Base-by-base conservation (phyloP, 306 rosid genomes). In the Neltuma alba region DNA sequence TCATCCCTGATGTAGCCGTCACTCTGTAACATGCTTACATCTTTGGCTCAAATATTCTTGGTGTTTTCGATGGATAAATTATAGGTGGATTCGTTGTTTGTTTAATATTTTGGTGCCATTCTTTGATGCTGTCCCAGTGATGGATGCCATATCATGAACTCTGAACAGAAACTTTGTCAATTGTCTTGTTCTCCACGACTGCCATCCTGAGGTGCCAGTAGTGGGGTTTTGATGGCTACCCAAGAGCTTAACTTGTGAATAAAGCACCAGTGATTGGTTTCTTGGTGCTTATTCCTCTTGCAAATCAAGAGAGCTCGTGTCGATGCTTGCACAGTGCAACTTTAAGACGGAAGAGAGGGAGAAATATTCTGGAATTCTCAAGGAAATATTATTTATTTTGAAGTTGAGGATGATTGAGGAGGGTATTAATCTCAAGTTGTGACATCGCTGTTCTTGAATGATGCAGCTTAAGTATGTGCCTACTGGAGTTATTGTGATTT, bases 201-300 rank as follows among this genome's bases (percentile, higher is more conserved):
- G 23, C 72, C 75, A 30, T 61, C 81, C 75, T 54, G n/a, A 79
- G 68, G 70, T 74, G 71, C 75, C 44, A 64, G 13, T 74, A 44
- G 83, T 54, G 81, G 81, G 76, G 75, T 55, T 23, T 52, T 61
- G 72, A 36, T n/a, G 66, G 33, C 73, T 41, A 37, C 73, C 66
- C 15, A 27, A 44, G 33, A 73, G 80, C 54, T 60, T 50, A 73
- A 57, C 70, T 27, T 62, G 73, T 77, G 66, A 74, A 74, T 47
- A 58, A 42, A 70, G 34, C 54, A 28, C 70, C 47, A 21, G 7
- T 57, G 33, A 45, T 38, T 38, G 66, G 65, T 61, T 70, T 74
- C 77, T 30, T 31, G 21, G 38, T 30, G 44, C 55, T 23, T 54
- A 10, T 21, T 70, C 62, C 57, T 50, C 45, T 72, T 40, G 78